Base-by-base conservation (phyloP, 108 stramenopile genomes). In the Nitzschia palea region DNA sequence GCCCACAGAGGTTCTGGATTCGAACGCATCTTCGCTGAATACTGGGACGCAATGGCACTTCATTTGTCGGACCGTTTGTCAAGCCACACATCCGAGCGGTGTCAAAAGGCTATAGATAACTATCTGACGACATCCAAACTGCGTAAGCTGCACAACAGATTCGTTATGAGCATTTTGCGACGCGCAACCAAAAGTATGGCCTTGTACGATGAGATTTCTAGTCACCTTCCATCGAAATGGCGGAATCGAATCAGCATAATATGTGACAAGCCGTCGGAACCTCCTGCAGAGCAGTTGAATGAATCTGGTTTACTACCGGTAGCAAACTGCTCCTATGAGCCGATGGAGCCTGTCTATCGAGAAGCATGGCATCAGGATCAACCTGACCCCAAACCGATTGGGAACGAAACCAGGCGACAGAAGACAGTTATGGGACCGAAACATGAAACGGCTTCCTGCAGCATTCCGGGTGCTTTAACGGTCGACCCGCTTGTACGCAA, bases 61-160 rank as follows among this genome's bases (percentile, higher is more conserved):
- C 58, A 58, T 26, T 50, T 81, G 31, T 74, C 62, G 14, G 64
- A 68, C 25, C 60, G 65, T 4, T 25, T 65, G 35, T 58, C 56
- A 29, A 48, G 25, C 5, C 51, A 58, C 30, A 58, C 34, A 26
- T 44, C 45, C 20, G 47, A 60, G 10, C 34, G 51, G 50, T 73
- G 76, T 62, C 67, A 81, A 31, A 59, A 45, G 18, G 76, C 68
- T 10, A 64, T 91, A 8, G 48, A 76, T 37, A 33, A 23, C 14
- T 91, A 88, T 74, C 65, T 91, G 54, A 85, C 62, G 58, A 80
- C 86, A 4, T 70, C 62, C 42, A 77, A 81, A 56, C 70, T 91
- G 55, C 82, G 80, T 29, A 74, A 67, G 52, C 71, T 91, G 29
- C 90, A 91, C 78, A 91, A 91, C 66, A 80, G 80, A 56, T 75